Conservation (phyloP, 495 filamentous ascomycete genomes). For the Aspergillus hancockii region DNA sequence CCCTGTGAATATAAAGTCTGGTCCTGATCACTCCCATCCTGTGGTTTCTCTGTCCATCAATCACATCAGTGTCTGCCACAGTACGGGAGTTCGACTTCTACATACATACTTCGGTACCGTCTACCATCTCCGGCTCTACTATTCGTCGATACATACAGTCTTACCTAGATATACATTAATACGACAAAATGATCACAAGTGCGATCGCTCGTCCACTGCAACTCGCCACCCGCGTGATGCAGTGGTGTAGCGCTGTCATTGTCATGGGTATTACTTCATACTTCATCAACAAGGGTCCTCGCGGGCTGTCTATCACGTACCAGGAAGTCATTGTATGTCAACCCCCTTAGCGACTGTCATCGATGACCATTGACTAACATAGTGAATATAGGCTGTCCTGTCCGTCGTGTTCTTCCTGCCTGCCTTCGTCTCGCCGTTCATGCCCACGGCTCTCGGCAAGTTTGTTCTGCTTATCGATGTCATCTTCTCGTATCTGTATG, state of each 20-base stretch:
- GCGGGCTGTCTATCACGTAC: constrained; percentile 51
- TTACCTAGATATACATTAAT: background rate
- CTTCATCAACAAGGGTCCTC: constrained; percentile 47
- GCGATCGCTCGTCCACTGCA: constrained; percentile 37
- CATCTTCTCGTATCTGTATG: constrained; percentile 62
- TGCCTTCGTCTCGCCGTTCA: constrained; percentile 55
- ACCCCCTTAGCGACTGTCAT: background rate
- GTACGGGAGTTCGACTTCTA: background rate
- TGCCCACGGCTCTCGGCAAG: constrained; percentile 42
- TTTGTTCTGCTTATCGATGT: constrained; percentile 56
- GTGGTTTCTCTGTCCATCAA: background rate
- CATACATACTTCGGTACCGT: constrained; percentile 6
- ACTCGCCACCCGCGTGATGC: constrained; percentile 36
- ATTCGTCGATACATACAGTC: background rate
- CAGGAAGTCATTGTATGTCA: constrained; percentile 57
- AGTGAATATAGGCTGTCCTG: constrained; percentile 43
- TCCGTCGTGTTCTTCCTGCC: constrained; percentile 60
- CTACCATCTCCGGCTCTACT: background rate
- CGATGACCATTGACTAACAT: background rate
- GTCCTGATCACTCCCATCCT: constrained; percentile 2
- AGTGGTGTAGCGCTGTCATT: constrained; percentile 61
- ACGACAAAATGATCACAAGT: constrained; percentile 34
- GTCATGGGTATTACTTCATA: constrained; percentile 61
- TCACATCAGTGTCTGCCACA: constrained; percentile 3
- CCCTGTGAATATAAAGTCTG: constrained; percentile 16